Evolutionary conservation across 305 asterid species (phyloP).

Genomic region (Fraxinus baroniana): DNA sequence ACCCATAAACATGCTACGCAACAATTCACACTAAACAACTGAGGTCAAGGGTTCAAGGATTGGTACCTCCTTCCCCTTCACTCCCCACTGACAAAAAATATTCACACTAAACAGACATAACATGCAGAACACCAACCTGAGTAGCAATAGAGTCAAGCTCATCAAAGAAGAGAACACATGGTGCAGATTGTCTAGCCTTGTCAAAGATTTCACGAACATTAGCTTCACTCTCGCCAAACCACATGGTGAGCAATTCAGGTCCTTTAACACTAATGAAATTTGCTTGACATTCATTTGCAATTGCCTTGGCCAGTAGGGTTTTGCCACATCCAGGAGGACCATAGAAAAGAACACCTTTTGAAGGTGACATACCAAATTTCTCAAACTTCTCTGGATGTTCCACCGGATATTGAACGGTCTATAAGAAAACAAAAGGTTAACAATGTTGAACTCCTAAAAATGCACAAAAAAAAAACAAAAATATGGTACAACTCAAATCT

Average conservation of each 20-base stretch:
- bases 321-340: slow-evolving; percentile 26
- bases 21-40: neutral
- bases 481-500: slow-evolving; percentile 10
- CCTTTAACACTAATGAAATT: slow-evolving; percentile 23
- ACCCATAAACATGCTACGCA: neutral
- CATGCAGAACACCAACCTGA: neutral
- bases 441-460: neutral
- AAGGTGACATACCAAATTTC: slow-evolving; percentile 31
- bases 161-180: slow-evolving; percentile 26
- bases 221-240: slow-evolving; percentile 28
- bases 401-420: slow-evolving; percentile 60
- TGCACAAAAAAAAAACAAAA: neutral
- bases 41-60: neutral
- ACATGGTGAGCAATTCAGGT: slow-evolving; percentile 26
- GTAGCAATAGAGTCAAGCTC: slow-evolving; percentile 22
- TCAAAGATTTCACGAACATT: slow-evolving; percentile 24
- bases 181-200: slow-evolving; percentile 29
- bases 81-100: neutral
- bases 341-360: slow-evolving; percentile 19
- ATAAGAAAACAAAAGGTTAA: slow-evolving; percentile 21
- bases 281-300: slow-evolving; percentile 25
- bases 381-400: slow-evolving; percentile 55
- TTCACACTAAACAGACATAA: neutral
- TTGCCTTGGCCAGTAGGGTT: slow-evolving; percentile 23
- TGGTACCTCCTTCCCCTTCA: neutral